Percentiles rank a stretch among this genome's conserved stretches.
These are phyloP conservation scores for Trichosporon sp. DNA, from an alignment of 1,284 basidiomycete species.

Conservation along the genomic window DNA sequence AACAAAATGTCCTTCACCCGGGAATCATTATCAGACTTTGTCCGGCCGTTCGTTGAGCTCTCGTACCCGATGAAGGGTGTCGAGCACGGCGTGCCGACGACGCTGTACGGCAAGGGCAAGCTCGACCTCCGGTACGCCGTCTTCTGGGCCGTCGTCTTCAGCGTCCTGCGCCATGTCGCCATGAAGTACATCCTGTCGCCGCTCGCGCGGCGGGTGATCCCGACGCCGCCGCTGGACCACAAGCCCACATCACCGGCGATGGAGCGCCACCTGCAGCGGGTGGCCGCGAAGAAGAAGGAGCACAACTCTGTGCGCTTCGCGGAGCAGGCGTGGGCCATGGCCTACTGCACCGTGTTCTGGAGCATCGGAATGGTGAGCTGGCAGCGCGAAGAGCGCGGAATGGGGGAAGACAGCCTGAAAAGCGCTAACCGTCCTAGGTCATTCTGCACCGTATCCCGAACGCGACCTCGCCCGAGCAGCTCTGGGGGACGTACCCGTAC, in stretches of 20 bases:
- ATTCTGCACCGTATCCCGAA: constrained; percentile 71
- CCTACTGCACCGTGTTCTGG: constrained; percentile 76
- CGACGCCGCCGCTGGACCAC: background rate
- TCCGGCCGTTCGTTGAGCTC: constrained; percentile 65
- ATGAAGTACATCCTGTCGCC: constrained; percentile 71
- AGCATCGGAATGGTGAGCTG: constrained; percentile 72
- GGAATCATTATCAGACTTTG: background rate
- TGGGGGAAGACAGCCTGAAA: background rate
- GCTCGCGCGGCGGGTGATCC: constrained; percentile 8
- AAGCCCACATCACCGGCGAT: constrained; percentile 4
- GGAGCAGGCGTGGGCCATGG: constrained; percentile 85
- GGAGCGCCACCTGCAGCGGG: constrained; percentile 7
- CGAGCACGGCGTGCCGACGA: constrained; percentile 11
- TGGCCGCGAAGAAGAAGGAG: constrained; percentile 47
- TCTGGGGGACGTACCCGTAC: constrained; percentile 83
- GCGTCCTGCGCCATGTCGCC: constrained; percentile 67
- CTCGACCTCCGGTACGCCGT: constrained; percentile 69
- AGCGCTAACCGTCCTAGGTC: constrained; percentile 56
- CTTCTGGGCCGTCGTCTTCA: constrained; percentile 70
- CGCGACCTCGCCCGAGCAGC: constrained; percentile 61
- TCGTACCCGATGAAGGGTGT: constrained; percentile 63
- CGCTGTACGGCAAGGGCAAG: constrained; percentile 60
- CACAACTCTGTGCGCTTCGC: constrained; percentile 79
- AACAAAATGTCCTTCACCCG: background rate
- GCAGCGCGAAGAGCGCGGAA: background rate